Evolutionary conservation across 257 asterid species (phyloP).

Genomic region (Nicotiana knightiana): DNA sequence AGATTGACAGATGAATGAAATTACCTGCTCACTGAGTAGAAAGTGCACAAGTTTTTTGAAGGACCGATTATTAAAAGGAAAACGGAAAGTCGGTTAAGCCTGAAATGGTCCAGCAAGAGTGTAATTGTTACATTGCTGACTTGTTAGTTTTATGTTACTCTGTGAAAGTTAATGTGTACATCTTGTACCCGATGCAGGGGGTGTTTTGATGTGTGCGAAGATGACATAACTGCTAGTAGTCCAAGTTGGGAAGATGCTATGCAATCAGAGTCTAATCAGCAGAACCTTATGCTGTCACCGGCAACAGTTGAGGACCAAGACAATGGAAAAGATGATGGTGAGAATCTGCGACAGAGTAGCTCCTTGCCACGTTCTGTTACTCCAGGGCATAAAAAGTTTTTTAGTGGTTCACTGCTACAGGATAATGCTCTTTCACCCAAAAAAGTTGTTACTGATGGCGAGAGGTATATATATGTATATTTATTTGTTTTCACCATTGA

Average conservation of each 20-base stretch:
- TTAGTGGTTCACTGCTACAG: constrained; percentile 57
- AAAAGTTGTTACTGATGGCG: constrained; percentile 54
- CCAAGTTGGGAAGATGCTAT: constrained; percentile 57
- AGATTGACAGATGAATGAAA: neutral
- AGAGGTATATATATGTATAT: constrained; percentile 46
- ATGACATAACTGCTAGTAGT: constrained; percentile 55
- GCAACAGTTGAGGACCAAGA: constrained; percentile 35
- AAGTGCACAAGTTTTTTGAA: neutral
- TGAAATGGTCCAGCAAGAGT: neutral
- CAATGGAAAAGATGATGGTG: constrained; percentile 35
- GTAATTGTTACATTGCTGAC: neutral
- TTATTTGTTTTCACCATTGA: neutral
- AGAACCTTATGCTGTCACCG: constrained; percentile 29
- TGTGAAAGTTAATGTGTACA: neutral
- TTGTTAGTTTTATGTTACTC: neutral
- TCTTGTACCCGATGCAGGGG: constrained; percentile 51
- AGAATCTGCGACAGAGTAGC: constrained; percentile 42
- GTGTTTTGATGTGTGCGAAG: constrained; percentile 86
- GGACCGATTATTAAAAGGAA: neutral
- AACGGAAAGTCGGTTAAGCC: neutral
- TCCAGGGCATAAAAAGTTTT: constrained; percentile 37
- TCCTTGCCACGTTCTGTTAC: constrained; percentile 33
- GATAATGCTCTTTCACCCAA: constrained; percentile 49
- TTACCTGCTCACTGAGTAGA: neutral
- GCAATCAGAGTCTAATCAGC: constrained; percentile 51